Evolutionary conservation across 2,329 filamentous ascomycete species (phyloP).

Genomic region (Fusarium pseudonygamai): DNA sequence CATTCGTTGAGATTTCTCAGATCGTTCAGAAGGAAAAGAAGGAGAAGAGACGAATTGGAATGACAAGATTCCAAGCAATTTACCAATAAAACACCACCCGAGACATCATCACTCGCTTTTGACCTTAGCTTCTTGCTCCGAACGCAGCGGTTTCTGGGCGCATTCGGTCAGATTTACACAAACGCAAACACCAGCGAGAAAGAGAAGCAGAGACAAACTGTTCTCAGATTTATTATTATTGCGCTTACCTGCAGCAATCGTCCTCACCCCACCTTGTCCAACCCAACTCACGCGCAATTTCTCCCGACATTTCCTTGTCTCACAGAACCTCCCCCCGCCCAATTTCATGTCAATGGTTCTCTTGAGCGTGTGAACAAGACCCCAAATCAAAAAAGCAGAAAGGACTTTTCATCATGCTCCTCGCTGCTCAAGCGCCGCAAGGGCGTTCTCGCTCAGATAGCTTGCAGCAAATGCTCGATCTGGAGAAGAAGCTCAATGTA

Average conservation of each 20-base stretch:
- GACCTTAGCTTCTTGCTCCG: conserved; percentile 1
- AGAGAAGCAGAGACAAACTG: background rate
- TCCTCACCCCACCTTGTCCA: conserved; percentile 19
- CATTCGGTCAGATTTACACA: conserved; percentile 7
- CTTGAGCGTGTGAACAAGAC: background rate
- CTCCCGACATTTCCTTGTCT: conserved; percentile 9
- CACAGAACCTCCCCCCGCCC: conserved; percentile 9
- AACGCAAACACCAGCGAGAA: conserved; percentile 14
- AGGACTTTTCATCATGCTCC: conserved; percentile 22
- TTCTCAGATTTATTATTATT: conserved; percentile 6
- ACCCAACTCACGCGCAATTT: conserved; percentile 19
- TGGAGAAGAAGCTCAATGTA: conserved; percentile 68
- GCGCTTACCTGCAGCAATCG: conserved; percentile 33
- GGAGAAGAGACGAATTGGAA: conserved; percentile 8
- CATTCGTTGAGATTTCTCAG: background rate
- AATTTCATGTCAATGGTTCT: conserved; percentile 20
- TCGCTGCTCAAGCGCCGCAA: conserved; percentile 21
- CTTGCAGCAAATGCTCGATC: conserved; percentile 67
- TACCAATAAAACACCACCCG: conserved; percentile 14
- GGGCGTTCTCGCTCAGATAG: conserved; percentile 52
- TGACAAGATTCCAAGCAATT: background rate
- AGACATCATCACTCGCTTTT: conserved; percentile 19
- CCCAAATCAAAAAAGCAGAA: background rate
- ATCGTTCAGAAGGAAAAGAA: conserved; percentile 28
- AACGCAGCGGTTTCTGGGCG: conserved; percentile 13